Base-by-base conservation (phyloP, 2,329 filamentous ascomycete genomes). In the Monosporascus sp. region DNA sequence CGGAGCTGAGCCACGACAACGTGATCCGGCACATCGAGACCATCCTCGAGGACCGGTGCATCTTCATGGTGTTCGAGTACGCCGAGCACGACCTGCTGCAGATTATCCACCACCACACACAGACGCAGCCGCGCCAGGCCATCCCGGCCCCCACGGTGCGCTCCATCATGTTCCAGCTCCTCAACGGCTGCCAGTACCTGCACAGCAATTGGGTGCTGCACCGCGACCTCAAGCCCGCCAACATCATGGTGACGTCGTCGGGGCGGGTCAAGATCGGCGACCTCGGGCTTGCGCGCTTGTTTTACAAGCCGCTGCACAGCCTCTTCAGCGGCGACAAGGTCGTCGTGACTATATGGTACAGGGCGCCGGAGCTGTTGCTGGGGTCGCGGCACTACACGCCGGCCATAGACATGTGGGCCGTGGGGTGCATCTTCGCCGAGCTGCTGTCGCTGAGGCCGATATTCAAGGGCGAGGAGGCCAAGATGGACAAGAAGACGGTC, bases 11-110 rank as follows among this genome's bases (percentile, higher is more conserved):
- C 54, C 91, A 99, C 69, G 77, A 83, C 52, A 97, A 97, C 68
- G 86, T 99, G 37, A 93, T 99, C 60, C 85, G 88, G 54, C 83
- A 97, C 1, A 85, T 93, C 56, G 94, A 99, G 72, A 97, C 96
- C 64, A 96, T 99, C 64, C 79, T 99, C 3, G 93, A 99, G 73
- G 92, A 96, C 71, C 97, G 97, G 75, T 97, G 92, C 74, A 97
- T 99, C 69, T 99, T 92, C 73, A 99, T 99, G 88, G 92, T 99
- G 2, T 97, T 99, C 63, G 94, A 97, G 70, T 99, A 96, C 70
- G 94, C 94, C 60, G 94, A 99, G 72, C 94, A 99, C 70, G 94
- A 99, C 70, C 75, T 99, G 38, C 78, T 99, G 5, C 94, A 99
- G 70, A 97, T 99, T 68, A 97, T 99, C 61, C 94, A 99, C 68